phyloP scores from a whole-genome alignment of 2,329 filamentous ascomycete genomes.

The Pseudocercospora pini-densiflorae region DNA sequence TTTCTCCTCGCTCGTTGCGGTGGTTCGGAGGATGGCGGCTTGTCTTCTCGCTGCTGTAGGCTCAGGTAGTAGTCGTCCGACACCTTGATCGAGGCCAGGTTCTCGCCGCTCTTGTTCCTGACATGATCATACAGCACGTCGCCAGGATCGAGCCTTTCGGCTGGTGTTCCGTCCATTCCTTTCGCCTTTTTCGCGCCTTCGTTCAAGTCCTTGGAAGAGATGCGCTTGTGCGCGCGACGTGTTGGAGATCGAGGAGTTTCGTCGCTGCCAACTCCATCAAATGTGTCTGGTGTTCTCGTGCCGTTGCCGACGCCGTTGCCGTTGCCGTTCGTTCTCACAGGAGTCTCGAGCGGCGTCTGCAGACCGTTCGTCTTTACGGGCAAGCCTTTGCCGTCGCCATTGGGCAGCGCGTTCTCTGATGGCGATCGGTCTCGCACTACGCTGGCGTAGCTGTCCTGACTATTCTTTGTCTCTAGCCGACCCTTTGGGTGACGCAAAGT shows the following conservation, averaged over 20 bases:
- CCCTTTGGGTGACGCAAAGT: conserved; percentile 36
- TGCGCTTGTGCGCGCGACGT: conserved; percentile 26
- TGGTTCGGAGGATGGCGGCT: conserved; percentile 32
- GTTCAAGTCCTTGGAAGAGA: conserved; percentile 23
- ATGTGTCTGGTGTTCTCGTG: conserved; percentile 28
- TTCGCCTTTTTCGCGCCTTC: conserved; percentile 24
- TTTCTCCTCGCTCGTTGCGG: conserved; percentile 26
- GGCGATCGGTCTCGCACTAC: conserved; percentile 29
- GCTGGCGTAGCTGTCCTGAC: conserved; percentile 31
- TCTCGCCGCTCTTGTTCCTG: conserved; percentile 49
- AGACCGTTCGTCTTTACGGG: conserved; percentile 20
- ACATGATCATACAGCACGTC: conserved; percentile 51
- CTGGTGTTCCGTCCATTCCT: conserved; percentile 20
- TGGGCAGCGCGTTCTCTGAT: conserved; percentile 22
- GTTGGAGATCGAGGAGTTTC: conserved; percentile 34
- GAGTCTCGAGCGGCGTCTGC: conserved; percentile 7
- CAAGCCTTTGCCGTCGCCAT: conserved; percentile 28
- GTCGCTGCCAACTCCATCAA: conserved; percentile 37
- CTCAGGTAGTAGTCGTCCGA: conserved; percentile 26
- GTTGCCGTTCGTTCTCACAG: conserved; percentile 10
- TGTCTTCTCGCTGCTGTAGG: conserved; percentile 42
- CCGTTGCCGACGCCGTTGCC: conserved; percentile 27
- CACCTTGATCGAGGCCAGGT: conserved; percentile 41
- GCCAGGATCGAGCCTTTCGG: conserved; percentile 24
- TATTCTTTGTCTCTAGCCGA: conserved; percentile 33